Evolutionary conservation across 176 grass and related monocot genomes (phyloP).

Genomic region (Cocos nucifera): DNA sequence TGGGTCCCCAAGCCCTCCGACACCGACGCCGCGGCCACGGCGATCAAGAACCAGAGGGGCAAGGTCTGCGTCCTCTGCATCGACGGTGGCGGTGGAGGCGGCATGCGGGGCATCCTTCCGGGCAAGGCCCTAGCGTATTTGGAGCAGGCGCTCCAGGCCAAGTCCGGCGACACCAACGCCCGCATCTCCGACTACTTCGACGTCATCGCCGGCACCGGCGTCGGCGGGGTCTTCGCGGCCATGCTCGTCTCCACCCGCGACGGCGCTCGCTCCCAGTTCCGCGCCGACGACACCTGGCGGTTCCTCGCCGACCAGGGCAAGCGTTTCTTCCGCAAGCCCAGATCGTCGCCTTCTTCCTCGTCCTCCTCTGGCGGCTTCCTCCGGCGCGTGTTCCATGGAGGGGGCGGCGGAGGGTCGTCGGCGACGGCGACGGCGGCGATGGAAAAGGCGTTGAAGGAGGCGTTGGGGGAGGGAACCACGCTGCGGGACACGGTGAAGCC

Average conservation of each 20-base stretch:
- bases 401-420: conserved; percentile 26
- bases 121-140: conserved; percentile 82
- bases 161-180: conserved; percentile 49
- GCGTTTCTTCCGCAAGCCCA: conserved; percentile 37
- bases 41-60: conserved; percentile 53
- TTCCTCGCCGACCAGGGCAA: conserved; percentile 62
- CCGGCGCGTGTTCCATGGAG: background rate
- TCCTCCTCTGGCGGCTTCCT: background rate
- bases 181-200: conserved; percentile 93
- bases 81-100: conserved; percentile 61
- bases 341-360: background rate
- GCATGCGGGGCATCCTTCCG: conserved; percentile 47
- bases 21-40: conserved; percentile 8
- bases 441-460: conserved; percentile 47
- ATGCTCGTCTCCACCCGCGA: conserved; percentile 83
- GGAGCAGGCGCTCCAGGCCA: conserved; percentile 58
- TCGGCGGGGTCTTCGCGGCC: conserved; percentile 73
- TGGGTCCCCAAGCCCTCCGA: conserved; percentile 18
- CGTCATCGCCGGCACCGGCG: conserved; percentile 70
- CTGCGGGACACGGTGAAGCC: conserved; percentile 90
- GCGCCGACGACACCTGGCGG: conserved; percentile 77
- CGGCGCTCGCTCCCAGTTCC: conserved; percentile 50
- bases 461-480: conserved; percentile 72
- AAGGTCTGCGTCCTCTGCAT: conserved; percentile 87
- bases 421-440: conserved; percentile 47